Percentiles rank a stretch among this genome's conserved stretches.
These are phyloP conservation scores for Lathyrus oleraceus DNA, from an alignment of 306 rosid species.

Conservation along the genomic window DNA sequence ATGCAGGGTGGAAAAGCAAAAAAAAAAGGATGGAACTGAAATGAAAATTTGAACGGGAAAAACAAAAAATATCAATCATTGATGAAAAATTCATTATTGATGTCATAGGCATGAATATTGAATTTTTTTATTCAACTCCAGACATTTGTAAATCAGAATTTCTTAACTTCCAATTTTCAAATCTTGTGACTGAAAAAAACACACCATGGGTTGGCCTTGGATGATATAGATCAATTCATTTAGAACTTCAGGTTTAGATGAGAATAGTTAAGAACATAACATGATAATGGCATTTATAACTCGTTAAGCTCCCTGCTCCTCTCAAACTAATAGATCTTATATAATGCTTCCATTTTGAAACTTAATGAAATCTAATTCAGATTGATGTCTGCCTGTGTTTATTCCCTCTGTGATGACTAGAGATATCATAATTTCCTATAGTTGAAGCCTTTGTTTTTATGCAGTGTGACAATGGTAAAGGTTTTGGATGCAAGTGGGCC, in stretches of 20 bases:
- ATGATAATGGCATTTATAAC: conserved; percentile 17
- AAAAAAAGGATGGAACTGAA: conserved; percentile 10
- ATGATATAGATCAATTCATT: conserved; percentile 3
- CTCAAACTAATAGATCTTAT: neutral
- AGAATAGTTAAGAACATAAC: neutral
- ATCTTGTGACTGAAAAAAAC: conserved; percentile 18
- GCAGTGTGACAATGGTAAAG: conserved; percentile 75
- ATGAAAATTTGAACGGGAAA: conserved; percentile 15
- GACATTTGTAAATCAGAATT: conserved; percentile 24
- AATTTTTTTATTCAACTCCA: neutral
- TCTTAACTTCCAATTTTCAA: conserved; percentile 27
- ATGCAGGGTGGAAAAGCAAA: conserved; percentile 25
- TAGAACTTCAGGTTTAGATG: conserved; percentile 3
- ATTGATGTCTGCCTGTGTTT: conserved; percentile 19
- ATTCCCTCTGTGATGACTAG: conserved; percentile 6
- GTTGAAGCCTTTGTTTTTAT: conserved; percentile 32
- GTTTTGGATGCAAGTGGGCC: conserved; percentile 98
- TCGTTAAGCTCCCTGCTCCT: conserved; percentile 1
- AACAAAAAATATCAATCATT: neutral
- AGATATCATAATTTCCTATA: conserved; percentile 35
- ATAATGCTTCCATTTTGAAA: conserved; percentile 12
- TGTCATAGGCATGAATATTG: neutral
- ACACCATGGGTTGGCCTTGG: neutral
- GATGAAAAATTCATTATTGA: neutral
- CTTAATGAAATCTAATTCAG: conserved; percentile 10